Percentiles rank a stretch among this genome's conserved stretches.
Conservation (phyloP, 805 yeast genomes). For the Saccharomycopsis sp. region DNA sequence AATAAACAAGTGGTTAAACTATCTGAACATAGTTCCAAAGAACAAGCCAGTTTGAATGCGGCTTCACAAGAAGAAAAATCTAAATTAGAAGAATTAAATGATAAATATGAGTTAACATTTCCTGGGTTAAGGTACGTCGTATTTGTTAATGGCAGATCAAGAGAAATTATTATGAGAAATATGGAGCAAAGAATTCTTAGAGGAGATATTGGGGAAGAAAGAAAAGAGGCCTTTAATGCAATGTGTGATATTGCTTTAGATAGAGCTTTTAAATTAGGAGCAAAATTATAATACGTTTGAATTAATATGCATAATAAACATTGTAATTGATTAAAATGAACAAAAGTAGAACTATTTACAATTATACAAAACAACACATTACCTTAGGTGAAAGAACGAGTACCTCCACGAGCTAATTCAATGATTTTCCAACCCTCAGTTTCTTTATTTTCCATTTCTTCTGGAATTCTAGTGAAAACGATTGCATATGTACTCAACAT, state of each 20-base stretch:
- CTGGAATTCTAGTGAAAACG: constrained; percentile 90
- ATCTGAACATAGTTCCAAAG: constrained; percentile 56
- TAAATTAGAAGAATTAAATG: constrained; percentile 43
- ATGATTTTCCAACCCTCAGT: constrained; percentile 97
- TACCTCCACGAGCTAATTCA: constrained; percentile 78
- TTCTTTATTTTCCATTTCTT: constrained; percentile 76
- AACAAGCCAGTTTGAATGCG: constrained; percentile 52
- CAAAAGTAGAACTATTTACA: not conserved
- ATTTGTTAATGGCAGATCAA: constrained; percentile 75
- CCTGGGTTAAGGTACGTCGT: constrained; percentile 78
- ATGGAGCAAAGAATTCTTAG: constrained; percentile 51
- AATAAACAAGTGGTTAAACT: constrained; percentile 26
- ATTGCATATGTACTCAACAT: constrained; percentile 90
- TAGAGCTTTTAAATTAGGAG: constrained; percentile 43
- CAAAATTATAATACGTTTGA: not conserved
- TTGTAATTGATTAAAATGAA: not conserved
- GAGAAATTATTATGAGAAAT: constrained; percentile 51
- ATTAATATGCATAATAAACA: not conserved
- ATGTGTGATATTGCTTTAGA: constrained; percentile 90
- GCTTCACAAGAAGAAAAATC: constrained; percentile 39
- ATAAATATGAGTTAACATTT: constrained; percentile 48
- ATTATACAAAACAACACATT: not conserved
- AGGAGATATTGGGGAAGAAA: constrained; percentile 44
- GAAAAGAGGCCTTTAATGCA: constrained; percentile 62
- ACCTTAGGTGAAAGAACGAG: constrained; percentile 10